Base-by-base conservation (phyloP, 495 filamentous ascomycete species). In the Penicillium angulare region DNA sequence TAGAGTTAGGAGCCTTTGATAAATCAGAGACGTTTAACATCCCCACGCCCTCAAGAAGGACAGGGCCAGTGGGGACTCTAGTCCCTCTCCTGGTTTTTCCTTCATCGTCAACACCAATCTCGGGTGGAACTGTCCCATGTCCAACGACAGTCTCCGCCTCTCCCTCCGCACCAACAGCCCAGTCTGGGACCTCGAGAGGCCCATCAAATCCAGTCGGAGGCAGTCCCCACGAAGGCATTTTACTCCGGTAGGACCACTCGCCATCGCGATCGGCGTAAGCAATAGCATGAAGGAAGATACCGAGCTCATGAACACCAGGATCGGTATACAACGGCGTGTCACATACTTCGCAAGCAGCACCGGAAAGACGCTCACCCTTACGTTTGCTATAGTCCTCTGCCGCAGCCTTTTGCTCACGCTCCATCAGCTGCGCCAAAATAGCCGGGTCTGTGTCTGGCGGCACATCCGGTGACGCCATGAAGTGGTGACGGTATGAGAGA, bases 271-370 rank as follows among this genome's bases (percentile, higher is more conserved):
- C 89, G 41, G 90, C 86, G 62, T 98, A 98, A 23, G 87, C 81
- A 47, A 86, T 83, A 27, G 92, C 92, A 72, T 98, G 93, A 39
- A 98, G 73, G 79, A 90, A 98, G 46, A 98, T 86, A 3, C 88
- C 89, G 17, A 98, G 76, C 74, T 98, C 93, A 56, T 97, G 90
- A 9, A 74, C 58, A 1, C 91, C 89, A 0, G 93, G 93, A 63
- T 98, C 93, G 9, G 87, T 90, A 66, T 97, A 98, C 39, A 98
- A 73, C 17, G 89, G 88, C 6, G 93, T 92, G 35, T 84, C 77
- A 69, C 93, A 98, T 26, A 93, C 67, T 0, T 83, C 76, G 59
- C 93, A 98, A 6, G 80, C 63, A 55, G 88, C 72, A 3, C 95
- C 93, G 2, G 92, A 93, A 78, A 97, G 86, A 63, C 88, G 90